These are phyloP conservation scores for Talaromyces trachyspermus DNA, from an alignment of 495 filamentous ascomycete species.

Conservation along the genomic window DNA sequence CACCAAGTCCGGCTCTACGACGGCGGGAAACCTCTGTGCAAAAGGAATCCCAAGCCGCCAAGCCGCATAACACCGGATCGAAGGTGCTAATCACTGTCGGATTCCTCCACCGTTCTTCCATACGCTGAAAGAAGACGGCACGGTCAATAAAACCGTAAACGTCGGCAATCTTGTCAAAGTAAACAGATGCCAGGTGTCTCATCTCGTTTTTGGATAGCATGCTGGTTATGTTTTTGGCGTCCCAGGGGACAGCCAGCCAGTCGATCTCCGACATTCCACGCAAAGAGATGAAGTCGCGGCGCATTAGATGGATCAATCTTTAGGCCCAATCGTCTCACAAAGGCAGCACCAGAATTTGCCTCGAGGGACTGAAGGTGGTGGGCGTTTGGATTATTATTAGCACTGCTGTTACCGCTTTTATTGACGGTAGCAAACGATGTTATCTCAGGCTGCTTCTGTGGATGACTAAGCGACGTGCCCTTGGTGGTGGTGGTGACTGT, in stretches of 20 bases:
- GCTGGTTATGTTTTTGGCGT: slow-evolving; percentile 18
- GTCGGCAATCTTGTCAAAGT: slow-evolving; percentile 40
- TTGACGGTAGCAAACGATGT: no score
- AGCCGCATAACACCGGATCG: slow-evolving; percentile 31
- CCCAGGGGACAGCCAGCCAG: slow-evolving; percentile 12
- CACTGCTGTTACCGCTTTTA: no score
- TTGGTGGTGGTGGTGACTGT: no score
- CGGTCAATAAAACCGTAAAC: slow-evolving; percentile 43
- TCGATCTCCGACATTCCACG: slow-evolving; percentile 43
- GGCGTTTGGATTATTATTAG: slow-evolving; percentile 17
- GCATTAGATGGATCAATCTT: slow-evolving; percentile 41
- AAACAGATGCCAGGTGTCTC: slow-evolving; percentile 28
- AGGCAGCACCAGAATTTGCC: slow-evolving; percentile 45
- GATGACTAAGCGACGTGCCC: no score
- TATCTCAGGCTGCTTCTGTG: no score
- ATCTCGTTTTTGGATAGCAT: slow-evolving; percentile 30
- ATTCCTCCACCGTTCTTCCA: slow-evolving; percentile 26
- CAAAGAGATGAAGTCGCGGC: slow-evolving; percentile 44
- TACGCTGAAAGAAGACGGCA: slow-evolving; percentile 17
- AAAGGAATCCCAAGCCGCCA: slow-evolving; percentile 43
- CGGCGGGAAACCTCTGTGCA: slow-evolving; percentile 21
- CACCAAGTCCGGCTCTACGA: slow-evolving; percentile 28
- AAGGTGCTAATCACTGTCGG: slow-evolving; percentile 9
- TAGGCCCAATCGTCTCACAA: slow-evolving; percentile 40
- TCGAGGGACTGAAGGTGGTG: slow-evolving; percentile 26